Evolutionary conservation across 768 basidiomycete species (phyloP).

Genomic region (Pleurotus giganteus): DNA sequence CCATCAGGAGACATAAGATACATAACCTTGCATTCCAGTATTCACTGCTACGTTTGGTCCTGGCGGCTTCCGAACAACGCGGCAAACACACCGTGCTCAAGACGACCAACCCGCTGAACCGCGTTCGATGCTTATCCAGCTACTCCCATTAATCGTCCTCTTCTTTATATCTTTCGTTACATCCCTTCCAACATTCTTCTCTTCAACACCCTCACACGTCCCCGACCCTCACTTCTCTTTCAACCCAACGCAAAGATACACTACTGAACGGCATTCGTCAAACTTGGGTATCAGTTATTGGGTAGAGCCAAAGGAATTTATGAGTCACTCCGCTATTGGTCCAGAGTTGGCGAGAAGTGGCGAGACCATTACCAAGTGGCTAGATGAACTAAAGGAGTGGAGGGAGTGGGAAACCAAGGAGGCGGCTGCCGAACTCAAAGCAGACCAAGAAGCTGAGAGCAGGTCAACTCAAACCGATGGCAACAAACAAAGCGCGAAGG

Average conservation of each 20-base stretch:
- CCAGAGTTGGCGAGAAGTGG: constrained; percentile 50
- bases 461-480: constrained; percentile 21
- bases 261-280: constrained; percentile 68
- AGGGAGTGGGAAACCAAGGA: constrained; percentile 42
- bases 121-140: constrained; percentile 68
- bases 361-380: constrained; percentile 5
- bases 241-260: constrained; percentile 54
- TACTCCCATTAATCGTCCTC: constrained; percentile 81
- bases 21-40: constrained; percentile 34
- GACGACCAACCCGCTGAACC: constrained; percentile 39
- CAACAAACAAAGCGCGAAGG: constrained; percentile 13
- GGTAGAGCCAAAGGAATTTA: constrained; percentile 76
- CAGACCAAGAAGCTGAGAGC: constrained; percentile 21
- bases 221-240: constrained; percentile 86
- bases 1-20: neutral
- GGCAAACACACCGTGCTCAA: constrained; percentile 32
- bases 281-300: constrained; percentile 77
- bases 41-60: constrained; percentile 81
- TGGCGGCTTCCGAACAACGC: constrained; percentile 76
- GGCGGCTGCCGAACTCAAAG: constrained; percentile 29
- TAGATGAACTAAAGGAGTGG: constrained; percentile 6
- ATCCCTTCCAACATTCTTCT: constrained; percentile 74
- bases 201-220: constrained; percentile 44
- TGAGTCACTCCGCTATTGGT: constrained; percentile 72
- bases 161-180: constrained; percentile 84